Percentiles rank a stretch among this genome's conserved stretches.
Conservation (phyloP, 805 yeast genomes). For the Hanseniaspora lindneri region DNA sequence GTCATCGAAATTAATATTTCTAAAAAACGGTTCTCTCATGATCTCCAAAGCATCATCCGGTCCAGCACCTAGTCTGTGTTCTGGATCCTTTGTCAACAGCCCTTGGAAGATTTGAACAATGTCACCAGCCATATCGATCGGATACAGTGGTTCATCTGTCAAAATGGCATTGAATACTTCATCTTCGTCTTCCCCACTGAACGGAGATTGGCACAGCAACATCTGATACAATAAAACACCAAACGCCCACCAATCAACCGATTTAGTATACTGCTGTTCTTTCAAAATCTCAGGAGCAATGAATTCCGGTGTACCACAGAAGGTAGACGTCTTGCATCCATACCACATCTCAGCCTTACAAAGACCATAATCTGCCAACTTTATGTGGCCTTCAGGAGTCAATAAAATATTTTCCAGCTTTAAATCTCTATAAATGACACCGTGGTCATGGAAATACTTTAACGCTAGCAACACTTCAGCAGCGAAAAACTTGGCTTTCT, state of each 20-base stretch:
- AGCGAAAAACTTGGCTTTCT: slow-evolving; percentile 93
- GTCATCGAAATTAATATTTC: slow-evolving; percentile 81
- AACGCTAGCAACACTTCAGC: slow-evolving; percentile 88
- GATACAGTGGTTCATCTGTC: slow-evolving; percentile 92
- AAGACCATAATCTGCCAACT: slow-evolving; percentile 92
- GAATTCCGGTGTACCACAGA: slow-evolving; percentile 98
- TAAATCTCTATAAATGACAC: slow-evolving; percentile 91
- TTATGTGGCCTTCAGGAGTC: slow-evolving; percentile 85
- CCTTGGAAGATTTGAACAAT: slow-evolving; percentile 90
- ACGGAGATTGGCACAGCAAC: slow-evolving; percentile 93
- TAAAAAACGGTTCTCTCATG: slow-evolving; percentile 90
- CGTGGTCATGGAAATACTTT: slow-evolving; percentile 88
- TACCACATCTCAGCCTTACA: slow-evolving; percentile 89
- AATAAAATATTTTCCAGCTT: slow-evolving; percentile 87
- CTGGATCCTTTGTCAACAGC: slow-evolving; percentile 79
- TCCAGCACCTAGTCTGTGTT: slow-evolving; percentile 71
- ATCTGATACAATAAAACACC: slow-evolving; percentile 93
- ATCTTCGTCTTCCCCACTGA: slow-evolving; percentile 93
- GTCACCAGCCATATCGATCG: slow-evolving; percentile 93
- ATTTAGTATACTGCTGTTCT: slow-evolving; percentile 83
- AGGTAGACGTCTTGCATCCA: slow-evolving; percentile 78
- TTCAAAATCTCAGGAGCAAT: slow-evolving; percentile 97
- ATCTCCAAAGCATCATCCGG: slow-evolving; percentile 83
- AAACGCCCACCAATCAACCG: slow-evolving; percentile 99
- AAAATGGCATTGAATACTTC: slow-evolving; percentile 94